A percentile compares a stretch with the other conserved stretches of the same genome.
These are phyloP conservation scores for Neoboletus subvelutipes DNA, from an alignment of 768 basidiomycete species.

Conservation along the genomic window DNA sequence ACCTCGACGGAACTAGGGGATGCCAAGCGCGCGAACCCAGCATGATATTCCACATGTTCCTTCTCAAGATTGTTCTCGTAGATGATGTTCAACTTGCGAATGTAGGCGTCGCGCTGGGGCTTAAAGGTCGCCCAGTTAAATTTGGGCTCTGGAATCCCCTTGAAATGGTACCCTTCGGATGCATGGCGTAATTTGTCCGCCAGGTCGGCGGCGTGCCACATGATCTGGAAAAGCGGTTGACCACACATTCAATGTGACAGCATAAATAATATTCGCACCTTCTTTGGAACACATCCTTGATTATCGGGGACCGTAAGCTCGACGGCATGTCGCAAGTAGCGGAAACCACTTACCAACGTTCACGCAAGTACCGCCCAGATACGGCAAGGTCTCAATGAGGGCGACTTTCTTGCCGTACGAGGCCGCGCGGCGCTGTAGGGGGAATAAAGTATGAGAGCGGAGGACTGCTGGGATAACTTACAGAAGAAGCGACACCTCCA, in stretches of 20 bases:
- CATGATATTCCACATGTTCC: slow-evolving; percentile 86
- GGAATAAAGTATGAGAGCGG: not conserved
- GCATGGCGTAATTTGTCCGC: slow-evolving; percentile 83
- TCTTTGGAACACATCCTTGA: slow-evolving; percentile 95
- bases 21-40: slow-evolving; percentile 71
- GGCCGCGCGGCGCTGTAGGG: slow-evolving; percentile 80
- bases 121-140: slow-evolving; percentile 94
- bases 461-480: slow-evolving; percentile 37
- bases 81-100: slow-evolving; percentile 82
- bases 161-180: slow-evolving; percentile 68
- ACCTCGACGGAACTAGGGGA: slow-evolving; percentile 74
- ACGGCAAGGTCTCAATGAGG: slow-evolving; percentile 71
- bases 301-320: slow-evolving; percentile 9
- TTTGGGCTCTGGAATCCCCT: slow-evolving; percentile 53
- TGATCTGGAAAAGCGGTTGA: slow-evolving; percentile 55
- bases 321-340: not conserved
- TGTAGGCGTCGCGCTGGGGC: slow-evolving; percentile 93
- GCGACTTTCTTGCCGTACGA: slow-evolving; percentile 93
- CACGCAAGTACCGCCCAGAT: slow-evolving; percentile 94
- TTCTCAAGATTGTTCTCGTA: slow-evolving; percentile 87
- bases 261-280: slow-evolving; percentile 43
- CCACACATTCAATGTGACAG: not conserved
- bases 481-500: slow-evolving; percentile 87
- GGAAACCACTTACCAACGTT: slow-evolving; percentile 76
- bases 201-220: slow-evolving; percentile 96